Conservation (phyloP, 2,329 filamentous ascomycete species). For the Periglandula ipomoeae region DNA sequence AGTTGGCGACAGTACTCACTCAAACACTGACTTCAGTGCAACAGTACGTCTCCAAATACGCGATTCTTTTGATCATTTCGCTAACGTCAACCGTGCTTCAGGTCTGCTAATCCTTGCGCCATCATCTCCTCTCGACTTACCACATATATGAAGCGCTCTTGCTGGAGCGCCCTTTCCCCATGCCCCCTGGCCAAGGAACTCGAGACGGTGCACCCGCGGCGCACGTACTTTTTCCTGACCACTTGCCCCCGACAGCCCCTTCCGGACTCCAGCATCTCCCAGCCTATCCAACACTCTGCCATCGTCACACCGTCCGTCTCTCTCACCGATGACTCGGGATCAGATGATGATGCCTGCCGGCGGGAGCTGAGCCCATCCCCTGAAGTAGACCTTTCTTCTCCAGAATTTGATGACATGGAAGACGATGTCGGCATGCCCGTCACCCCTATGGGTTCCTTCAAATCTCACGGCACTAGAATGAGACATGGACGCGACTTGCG, state of each 20-base stretch:
- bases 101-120: conserved; percentile 90
- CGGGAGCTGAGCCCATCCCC: conserved; percentile 78
- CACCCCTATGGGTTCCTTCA: conserved; percentile 56
- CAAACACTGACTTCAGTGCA: conserved; percentile 74
- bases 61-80: not conserved
- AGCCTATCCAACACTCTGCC: conserved; percentile 22
- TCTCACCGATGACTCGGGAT: conserved; percentile 35
- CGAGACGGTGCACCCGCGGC: conserved; percentile 82
- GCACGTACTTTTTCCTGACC: conserved; percentile 93
- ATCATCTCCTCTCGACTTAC: conserved; percentile 90
- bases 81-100: conserved; percentile 27
- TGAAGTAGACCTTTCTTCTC: conserved; percentile 82
- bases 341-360: conserved; percentile 64
- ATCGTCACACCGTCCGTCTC: conserved; percentile 82
- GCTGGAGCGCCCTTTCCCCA: conserved; percentile 66
- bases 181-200: conserved; percentile 92
- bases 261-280: conserved; percentile 37
- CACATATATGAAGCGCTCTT: conserved; percentile 78
- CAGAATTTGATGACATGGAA: conserved; percentile 70
- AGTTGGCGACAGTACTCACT: conserved; percentile 73
- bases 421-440: conserved; percentile 50
- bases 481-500: conserved; percentile 37
- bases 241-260: conserved; percentile 78
- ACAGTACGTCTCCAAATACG: conserved; percentile 62
- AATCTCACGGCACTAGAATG: conserved; percentile 29